A percentile compares a stretch with the other conserved stretches of the same genome.
phyloP scores from a whole-genome alignment of 345 rosid genomes.

The Gossypium sturtianum region DNA sequence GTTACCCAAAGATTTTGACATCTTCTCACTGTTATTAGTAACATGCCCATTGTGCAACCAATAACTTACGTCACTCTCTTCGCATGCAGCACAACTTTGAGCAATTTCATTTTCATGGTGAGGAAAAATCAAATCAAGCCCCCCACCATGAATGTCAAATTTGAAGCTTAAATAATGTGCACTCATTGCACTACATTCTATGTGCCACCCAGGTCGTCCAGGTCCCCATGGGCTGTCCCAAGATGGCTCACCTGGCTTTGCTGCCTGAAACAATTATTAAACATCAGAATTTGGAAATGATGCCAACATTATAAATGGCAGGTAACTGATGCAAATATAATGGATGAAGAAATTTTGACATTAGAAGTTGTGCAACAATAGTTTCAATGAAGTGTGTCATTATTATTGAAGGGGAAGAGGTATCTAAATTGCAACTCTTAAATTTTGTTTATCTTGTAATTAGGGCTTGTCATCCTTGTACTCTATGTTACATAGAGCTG shows the following conservation, averaged over 20 bases:
- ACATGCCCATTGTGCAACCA: constrained; percentile 97
- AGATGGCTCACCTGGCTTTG: constrained; percentile 78
- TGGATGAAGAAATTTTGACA: neutral
- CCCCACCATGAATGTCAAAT: constrained; percentile 89
- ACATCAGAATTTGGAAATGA: neutral
- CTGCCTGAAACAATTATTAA: constrained; percentile 49
- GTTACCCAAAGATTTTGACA: constrained; percentile 76
- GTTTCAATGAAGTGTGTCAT: neutral
- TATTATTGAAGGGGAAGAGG: neutral
- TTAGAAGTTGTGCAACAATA: neutral
- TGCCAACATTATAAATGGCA: neutral
- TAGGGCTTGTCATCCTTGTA: neutral
- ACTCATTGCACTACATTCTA: constrained; percentile 99
- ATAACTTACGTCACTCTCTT: constrained; percentile 48
- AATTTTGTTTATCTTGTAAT: neutral
- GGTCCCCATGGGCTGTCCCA: constrained; percentile 95
- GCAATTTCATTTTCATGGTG: constrained; percentile 93
- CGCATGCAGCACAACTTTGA: constrained; percentile 71
- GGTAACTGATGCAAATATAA: neutral
- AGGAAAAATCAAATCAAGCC: constrained; percentile 71
- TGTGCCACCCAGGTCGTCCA: constrained; percentile 98
- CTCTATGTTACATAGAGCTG: neutral
- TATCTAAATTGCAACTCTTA: neutral
- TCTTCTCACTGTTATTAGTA: constrained; percentile 71
- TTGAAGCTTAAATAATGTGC: constrained; percentile 52